These are phyloP conservation scores for Xylaria telfairii DNA, from an alignment of 495 filamentous ascomycete species.

Conservation along the genomic window DNA sequence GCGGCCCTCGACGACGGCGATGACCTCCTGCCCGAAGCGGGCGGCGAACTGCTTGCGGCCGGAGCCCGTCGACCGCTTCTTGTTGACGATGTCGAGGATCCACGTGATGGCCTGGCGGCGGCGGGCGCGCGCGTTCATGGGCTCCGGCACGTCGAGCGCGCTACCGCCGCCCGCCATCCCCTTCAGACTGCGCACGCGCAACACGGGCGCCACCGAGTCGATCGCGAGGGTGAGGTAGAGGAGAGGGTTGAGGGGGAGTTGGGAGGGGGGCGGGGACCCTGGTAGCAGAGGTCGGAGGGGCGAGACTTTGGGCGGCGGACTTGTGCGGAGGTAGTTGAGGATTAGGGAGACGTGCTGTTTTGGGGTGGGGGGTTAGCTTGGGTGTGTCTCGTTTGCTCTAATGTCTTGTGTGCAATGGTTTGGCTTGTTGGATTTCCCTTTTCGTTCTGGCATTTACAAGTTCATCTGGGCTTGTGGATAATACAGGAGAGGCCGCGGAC, in stretches of 20 bases:
- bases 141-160: constrained; percentile 81
- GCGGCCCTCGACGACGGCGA: constrained; percentile 85
- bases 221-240: constrained; percentile 85
- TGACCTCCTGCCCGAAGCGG: constrained; percentile 84
- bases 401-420: not conserved
- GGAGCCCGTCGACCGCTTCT: constrained; percentile 68
- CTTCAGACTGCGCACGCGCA: constrained; percentile 75
- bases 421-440: not conserved
- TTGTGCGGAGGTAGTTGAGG: constrained; percentile 85
- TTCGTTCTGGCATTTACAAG: not conserved
- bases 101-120: constrained; percentile 79
- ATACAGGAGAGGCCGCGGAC: not conserved
- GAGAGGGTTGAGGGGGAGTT: constrained; percentile 79
- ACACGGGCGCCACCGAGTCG: constrained; percentile 91
- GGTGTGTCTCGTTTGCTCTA: constrained; percentile 13
- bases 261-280: constrained; percentile 70
- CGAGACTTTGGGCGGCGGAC: constrained; percentile 74
- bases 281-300: constrained; percentile 73
- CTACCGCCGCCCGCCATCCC: constrained; percentile 86
- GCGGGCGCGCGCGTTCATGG: constrained; percentile 74
- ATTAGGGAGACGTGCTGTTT: constrained; percentile 82
- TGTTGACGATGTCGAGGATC: constrained; percentile 83
- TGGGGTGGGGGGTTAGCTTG: constrained; percentile 18
- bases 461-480: not conserved
- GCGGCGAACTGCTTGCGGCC: constrained; percentile 71